phyloP scores from a whole-genome alignment of 257 asterid species.

The Pogostemon cablin region DNA sequence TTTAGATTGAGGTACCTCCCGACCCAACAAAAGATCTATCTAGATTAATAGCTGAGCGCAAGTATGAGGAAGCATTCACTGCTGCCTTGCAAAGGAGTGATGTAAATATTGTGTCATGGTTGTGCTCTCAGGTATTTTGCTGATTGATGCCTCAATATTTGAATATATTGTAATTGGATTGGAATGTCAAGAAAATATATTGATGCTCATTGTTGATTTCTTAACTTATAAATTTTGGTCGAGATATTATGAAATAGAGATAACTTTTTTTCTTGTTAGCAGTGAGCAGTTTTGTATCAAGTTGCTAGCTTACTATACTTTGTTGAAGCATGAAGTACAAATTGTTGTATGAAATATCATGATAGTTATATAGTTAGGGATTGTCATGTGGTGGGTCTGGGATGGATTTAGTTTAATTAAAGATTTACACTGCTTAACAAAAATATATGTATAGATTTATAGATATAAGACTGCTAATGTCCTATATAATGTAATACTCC shows the following conservation, averaged over 20 bases:
- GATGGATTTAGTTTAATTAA: background rate
- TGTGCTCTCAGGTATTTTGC: slow-evolving; percentile 84
- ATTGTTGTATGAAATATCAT: background rate
- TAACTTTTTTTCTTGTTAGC: background rate
- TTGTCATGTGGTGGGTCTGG: background rate
- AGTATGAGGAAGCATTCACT: slow-evolving; percentile 92
- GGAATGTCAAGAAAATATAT: background rate
- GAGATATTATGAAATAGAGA: background rate
- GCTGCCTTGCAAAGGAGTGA: slow-evolving; percentile 88
- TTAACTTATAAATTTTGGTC: slow-evolving; percentile 9
- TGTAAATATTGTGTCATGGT: slow-evolving; percentile 83
- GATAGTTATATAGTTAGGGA: background rate
- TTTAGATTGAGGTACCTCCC: slow-evolving; percentile 77
- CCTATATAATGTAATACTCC: no score
- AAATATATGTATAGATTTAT: background rate
- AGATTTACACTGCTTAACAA: slow-evolving; percentile 2
- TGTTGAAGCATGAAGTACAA: slow-evolving; percentile 18
- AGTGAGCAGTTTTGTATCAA: background rate
- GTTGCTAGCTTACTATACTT: background rate
- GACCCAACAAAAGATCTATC: slow-evolving; percentile 96
- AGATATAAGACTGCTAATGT: no score
- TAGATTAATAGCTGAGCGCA: slow-evolving; percentile 76
- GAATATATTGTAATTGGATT: slow-evolving; percentile 15
- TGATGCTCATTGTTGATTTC: background rate
- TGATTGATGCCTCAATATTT: background rate